Base-by-base conservation (phyloP, 106 monocot species). In the Dioscorea dumetorum region DNA sequence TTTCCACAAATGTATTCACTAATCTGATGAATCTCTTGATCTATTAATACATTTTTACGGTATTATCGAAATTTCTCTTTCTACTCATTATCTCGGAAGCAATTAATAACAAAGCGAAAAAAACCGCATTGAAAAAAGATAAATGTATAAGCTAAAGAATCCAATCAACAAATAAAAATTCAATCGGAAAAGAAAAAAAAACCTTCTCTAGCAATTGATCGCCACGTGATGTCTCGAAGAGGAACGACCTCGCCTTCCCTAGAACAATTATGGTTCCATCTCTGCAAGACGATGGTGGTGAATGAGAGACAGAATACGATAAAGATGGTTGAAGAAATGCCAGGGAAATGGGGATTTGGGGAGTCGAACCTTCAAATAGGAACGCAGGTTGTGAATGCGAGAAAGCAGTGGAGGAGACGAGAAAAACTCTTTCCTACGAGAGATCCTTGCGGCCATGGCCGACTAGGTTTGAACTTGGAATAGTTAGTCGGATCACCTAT, bases 241-340 rank as follows among this genome's bases (percentile, higher is more conserved):
- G 18, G 31, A 21, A 17, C 34, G 31, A 57, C 51, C 10, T 20
- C 66, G 48, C 48, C 20, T 48, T 71, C 73, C 52, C 76, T 53
- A 10, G 50, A 12, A 33, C 62, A 57, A 16, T 74, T 64, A 64
- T 81, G 77, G 15, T 22, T 68, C 83, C 71, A 64, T 33, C 71
- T 74, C 83, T 81, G 70, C 41, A 9, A 50, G 31, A 9, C 22
- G 22, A 21, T 0, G 58, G n/a, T 13, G 0, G 34, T 21, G 33
- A 4, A 41, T 31, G 24, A 24, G 6, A 31, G 21, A 28, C 6
- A 16, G 0, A 13, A 49, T 31, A 32, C 34, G 8, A 60, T 58
- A 20, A 41, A 70, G 22, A 22, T 60, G 82, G 76, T 83, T 69
- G 79, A 79, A 23, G 63, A 83, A 86, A 83, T 77, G 62, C 76